These are phyloP conservation scores for Penicillium sp. DNA, from an alignment of 2,329 filamentous ascomycete genomes.

Conservation along the genomic window DNA sequence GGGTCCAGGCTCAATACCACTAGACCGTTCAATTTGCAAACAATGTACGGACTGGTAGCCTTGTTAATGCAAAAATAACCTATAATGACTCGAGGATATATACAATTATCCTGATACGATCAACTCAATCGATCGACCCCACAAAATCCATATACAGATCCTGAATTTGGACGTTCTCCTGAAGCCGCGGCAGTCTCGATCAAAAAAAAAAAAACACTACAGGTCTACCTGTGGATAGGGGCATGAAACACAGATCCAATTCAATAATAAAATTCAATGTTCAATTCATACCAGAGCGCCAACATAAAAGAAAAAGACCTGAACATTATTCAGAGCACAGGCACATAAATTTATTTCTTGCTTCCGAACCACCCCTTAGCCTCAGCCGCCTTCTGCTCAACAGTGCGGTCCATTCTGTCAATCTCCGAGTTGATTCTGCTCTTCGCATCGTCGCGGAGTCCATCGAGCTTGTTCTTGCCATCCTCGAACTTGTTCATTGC, in stretches of 20 bases:
- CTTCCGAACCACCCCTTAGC: slow-evolving; percentile 89
- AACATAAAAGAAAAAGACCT: neutral
- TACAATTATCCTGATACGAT: too few species aligned
- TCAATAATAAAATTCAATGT: neutral
- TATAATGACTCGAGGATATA: too few species aligned
- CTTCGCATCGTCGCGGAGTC: slow-evolving; percentile 64
- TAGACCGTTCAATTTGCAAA: too few species aligned
- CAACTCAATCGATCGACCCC: too few species aligned
- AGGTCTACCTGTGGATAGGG: neutral
- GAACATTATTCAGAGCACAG: neutral
- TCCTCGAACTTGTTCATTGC: slow-evolving; percentile 58
- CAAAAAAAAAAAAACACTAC: neutral
- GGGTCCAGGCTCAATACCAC: too few species aligned
- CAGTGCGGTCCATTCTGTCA: slow-evolving; percentile 78
- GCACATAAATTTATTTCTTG: slow-evolving; percentile 29
- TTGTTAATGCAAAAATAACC: too few species aligned
- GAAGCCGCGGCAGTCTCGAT: neutral
- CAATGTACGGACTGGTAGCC: too few species aligned
- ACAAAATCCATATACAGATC: too few species aligned
- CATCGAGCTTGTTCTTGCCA: slow-evolving; percentile 56
- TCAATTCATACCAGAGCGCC: neutral
- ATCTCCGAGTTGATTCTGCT: slow-evolving; percentile 56
- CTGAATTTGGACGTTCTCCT: too few species aligned
- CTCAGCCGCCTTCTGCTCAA: slow-evolving; percentile 75
- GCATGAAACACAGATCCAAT: neutral